Evolutionary conservation across 2,329 filamentous ascomycete species (phyloP).

Genomic region (Fusarium pseudonygamai): DNA sequence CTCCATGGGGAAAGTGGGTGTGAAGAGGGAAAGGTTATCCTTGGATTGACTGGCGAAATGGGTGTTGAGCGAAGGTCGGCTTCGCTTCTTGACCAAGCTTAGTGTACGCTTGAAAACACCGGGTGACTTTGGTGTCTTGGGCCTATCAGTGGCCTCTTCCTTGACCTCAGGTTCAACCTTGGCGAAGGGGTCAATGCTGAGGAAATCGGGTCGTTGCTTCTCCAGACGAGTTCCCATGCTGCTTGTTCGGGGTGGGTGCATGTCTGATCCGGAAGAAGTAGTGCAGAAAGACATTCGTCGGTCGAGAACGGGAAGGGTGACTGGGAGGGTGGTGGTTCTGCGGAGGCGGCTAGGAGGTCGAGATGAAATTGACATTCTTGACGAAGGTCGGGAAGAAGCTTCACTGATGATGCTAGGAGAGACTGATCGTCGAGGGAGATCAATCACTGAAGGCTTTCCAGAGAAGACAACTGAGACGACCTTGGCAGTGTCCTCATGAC

Average conservation of each 20-base stretch:
- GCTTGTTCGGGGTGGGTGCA: constrained; percentile 55
- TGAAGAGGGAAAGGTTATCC: constrained; percentile 45
- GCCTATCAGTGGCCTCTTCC: constrained; percentile 44
- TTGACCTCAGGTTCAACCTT: constrained; percentile 45
- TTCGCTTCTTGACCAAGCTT: constrained; percentile 65
- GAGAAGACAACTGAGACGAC: constrained; percentile 68
- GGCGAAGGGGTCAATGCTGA: constrained; percentile 63
- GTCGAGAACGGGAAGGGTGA: constrained; percentile 48
- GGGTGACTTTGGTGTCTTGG: constrained; percentile 53
- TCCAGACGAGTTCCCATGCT: constrained; percentile 52
- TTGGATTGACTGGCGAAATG: constrained; percentile 48
- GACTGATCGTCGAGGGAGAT: constrained; percentile 58
- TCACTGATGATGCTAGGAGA: constrained; percentile 52
- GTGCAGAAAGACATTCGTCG: constrained; percentile 48
- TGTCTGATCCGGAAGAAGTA: constrained; percentile 45
- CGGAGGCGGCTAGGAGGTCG: constrained; percentile 40
- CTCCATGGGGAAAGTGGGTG: constrained; percentile 45
- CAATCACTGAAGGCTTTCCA: constrained; percentile 67
- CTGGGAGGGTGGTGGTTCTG: constrained; percentile 47
- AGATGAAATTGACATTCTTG: constrained; percentile 27
- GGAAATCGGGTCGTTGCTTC: constrained; percentile 57
- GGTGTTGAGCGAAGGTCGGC: constrained; percentile 57
- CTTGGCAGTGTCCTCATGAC: constrained; percentile 65
- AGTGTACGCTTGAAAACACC: constrained; percentile 63
- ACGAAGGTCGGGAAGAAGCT: constrained; percentile 41